phyloP scores from a whole-genome alignment of 176 grass and related monocot species.

The Oryza meyeriana region DNA sequence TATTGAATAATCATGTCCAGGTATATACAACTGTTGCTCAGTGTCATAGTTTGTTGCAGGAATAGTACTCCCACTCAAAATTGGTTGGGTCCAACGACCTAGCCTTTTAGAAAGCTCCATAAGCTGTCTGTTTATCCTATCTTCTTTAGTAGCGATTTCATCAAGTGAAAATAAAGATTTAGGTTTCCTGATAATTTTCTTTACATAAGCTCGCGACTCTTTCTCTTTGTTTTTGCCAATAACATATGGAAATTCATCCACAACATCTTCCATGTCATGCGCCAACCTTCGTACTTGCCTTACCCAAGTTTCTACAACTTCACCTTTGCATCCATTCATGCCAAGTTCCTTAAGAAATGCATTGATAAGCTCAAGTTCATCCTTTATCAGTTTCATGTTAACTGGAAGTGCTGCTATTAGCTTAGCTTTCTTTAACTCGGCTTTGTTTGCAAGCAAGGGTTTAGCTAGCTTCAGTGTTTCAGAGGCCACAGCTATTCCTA shows the following conservation, averaged over 20 bases:
- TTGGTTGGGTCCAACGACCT: constrained; percentile 11
- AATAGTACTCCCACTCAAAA: background rate
- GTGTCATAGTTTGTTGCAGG: background rate
- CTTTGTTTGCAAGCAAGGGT: constrained; percentile 8
- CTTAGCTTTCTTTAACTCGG: background rate
- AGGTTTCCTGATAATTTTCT: constrained; percentile 19
- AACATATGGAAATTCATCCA: constrained; percentile 31
- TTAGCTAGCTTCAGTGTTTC: constrained; percentile 18
- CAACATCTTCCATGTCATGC: constrained; percentile 35
- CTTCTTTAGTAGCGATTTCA: background rate
- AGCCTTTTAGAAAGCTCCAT: background rate
- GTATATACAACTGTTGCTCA: background rate
- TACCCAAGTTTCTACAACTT: constrained; percentile 36
- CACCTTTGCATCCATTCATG: background rate
- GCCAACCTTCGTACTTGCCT: constrained; percentile 23
- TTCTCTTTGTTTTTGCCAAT: background rate
- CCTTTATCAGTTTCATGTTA: constrained; percentile 26
- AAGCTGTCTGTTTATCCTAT: constrained; percentile 10
- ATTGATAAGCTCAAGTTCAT: constrained; percentile 38
- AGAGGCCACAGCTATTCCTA: constrained; percentile 22
- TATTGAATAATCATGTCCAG: background rate
- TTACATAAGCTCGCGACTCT: background rate
- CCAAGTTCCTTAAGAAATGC: constrained; percentile 18
- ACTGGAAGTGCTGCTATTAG: background rate
- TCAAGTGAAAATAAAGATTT: background rate